phyloP scores from a whole-genome alignment of 2,329 filamentous ascomycete species.

The Ilyonectria mors-panacis region DNA sequence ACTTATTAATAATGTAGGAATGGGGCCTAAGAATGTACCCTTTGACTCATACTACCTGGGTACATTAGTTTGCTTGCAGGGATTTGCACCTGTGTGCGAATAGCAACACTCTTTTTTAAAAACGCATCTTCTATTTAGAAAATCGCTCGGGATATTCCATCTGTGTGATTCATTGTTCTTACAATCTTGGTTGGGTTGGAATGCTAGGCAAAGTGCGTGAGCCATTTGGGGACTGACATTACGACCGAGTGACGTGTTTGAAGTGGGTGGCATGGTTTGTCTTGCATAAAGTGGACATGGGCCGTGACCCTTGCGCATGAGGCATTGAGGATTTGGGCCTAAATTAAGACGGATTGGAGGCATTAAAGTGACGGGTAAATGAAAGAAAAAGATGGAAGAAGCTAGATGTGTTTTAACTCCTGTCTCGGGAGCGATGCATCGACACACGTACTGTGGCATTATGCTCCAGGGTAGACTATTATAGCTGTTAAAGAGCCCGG shows the following conservation, averaged over 20 bases:
- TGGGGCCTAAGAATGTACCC: too few species aligned
- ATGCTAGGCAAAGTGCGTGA: background rate
- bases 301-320: slow-evolving; percentile 29
- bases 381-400: background rate
- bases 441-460: background rate
- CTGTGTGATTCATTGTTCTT: background rate
- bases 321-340: slow-evolving; percentile 29
- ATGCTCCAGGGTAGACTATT: background rate
- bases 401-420: background rate
- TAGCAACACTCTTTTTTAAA: too few species aligned
- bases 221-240: background rate
- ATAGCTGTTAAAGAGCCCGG: too few species aligned
- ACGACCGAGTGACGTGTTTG: slow-evolving; percentile 20
- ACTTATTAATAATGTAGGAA: too few species aligned
- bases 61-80: too few species aligned
- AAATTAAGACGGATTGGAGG: slow-evolving; percentile 11
- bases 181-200: background rate
- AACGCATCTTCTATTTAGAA: too few species aligned
- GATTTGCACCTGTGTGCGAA: too few species aligned
- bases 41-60: too few species aligned
- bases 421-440: background rate
- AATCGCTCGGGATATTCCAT: too few species aligned
- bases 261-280: slow-evolving; percentile 22
- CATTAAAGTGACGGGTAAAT: background rate
- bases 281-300: slow-evolving; percentile 35